phyloP scores from a whole-genome alignment of 768 basidiomycete species.

The Leucocoprinus leucothites region DNA sequence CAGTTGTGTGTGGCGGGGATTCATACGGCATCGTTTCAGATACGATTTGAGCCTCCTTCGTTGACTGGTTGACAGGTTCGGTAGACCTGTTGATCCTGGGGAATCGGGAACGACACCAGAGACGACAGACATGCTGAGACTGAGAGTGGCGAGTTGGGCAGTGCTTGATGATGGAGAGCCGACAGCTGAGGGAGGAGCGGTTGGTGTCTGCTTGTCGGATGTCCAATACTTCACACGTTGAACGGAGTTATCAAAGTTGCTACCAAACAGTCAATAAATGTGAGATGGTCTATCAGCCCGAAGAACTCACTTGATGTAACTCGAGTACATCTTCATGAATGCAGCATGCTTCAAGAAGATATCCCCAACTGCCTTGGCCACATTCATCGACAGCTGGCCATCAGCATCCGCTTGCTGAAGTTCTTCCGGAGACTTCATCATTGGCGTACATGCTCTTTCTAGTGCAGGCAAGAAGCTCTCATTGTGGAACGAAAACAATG shows the following conservation, averaged over 20 bases:
- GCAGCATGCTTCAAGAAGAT: slow-evolving; percentile 94
- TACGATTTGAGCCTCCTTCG: slow-evolving; percentile 86
- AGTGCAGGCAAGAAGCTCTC: slow-evolving; percentile 91
- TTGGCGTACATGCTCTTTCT: slow-evolving; percentile 69
- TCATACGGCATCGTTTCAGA: slow-evolving; percentile 84
- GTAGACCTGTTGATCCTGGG: slow-evolving; percentile 37
- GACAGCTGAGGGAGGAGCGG: slow-evolving; percentile 36
- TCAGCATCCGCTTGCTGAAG: slow-evolving; percentile 58
- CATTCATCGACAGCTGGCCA: slow-evolving; percentile 68
- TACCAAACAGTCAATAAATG: slow-evolving; percentile 27
- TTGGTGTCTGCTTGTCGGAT: slow-evolving; percentile 45
- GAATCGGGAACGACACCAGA: slow-evolving; percentile 41
- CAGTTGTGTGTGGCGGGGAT: slow-evolving; percentile 89
- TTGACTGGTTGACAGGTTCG: slow-evolving; percentile 72
- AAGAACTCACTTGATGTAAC: slow-evolving; percentile 82
- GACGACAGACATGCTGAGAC: slow-evolving; percentile 49
- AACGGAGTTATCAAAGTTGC: slow-evolving; percentile 93
- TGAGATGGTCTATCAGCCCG: background rate
- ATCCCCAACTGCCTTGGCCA: slow-evolving; percentile 78
- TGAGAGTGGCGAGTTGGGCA: slow-evolving; percentile 61
- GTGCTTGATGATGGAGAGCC: slow-evolving; percentile 61
- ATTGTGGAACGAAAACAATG: slow-evolving; percentile 88
- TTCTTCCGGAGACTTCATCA: slow-evolving; percentile 50
- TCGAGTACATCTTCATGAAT: slow-evolving; percentile 98
- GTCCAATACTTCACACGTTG: slow-evolving; percentile 88